These are phyloP conservation scores for Entelexis sorbosivorans DNA, from an alignment of 1,139 yeast genomes.

Conservation along the genomic window DNA sequence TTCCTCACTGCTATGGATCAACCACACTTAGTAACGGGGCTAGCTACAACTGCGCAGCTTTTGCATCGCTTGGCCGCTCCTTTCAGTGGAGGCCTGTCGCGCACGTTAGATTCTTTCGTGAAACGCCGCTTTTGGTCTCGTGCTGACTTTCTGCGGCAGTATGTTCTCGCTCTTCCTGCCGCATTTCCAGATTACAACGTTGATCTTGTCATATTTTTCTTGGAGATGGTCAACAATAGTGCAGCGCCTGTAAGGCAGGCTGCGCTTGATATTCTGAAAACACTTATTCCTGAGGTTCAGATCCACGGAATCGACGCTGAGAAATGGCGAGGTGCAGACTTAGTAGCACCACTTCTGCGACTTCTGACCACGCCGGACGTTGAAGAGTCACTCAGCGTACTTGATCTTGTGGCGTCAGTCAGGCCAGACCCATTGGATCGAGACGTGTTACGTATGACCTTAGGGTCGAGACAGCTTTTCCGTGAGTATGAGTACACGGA, in stretches of 20 bases:
- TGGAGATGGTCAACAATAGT: conserved; percentile 71
- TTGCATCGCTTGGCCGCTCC: conserved; percentile 33
- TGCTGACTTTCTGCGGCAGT: conserved; percentile 75
- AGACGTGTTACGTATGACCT: conserved; percentile 81
- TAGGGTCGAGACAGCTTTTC: conserved; percentile 68
- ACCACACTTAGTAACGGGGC: conserved; percentile 12
- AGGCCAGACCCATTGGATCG: conserved; percentile 85
- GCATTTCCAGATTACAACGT: conserved; percentile 67
- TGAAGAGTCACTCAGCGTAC: conserved; percentile 74
- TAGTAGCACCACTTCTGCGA: conserved; percentile 79
- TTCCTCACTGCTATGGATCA: conserved; percentile 51
- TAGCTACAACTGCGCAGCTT: conserved; percentile 20
- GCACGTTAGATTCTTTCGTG: conserved; percentile 65
- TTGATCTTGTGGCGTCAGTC: conserved; percentile 76
- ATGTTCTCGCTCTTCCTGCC: conserved; percentile 54
- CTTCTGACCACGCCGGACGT: conserved; percentile 78
- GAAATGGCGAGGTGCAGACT: conserved; percentile 68
- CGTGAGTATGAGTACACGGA: conserved; percentile 80
- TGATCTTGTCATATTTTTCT: conserved; percentile 56
- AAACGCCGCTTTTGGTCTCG: conserved; percentile 76
- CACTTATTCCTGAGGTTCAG: conserved; percentile 70
- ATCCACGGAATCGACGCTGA: conserved; percentile 63
- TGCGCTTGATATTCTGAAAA: conserved; percentile 62
- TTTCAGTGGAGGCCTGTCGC: conserved; percentile 39
- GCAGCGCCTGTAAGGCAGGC: conserved; percentile 70